phyloP scores from a whole-genome alignment of 2,329 filamentous ascomycete genomes.

The Xylariomycetidae sp. region DNA sequence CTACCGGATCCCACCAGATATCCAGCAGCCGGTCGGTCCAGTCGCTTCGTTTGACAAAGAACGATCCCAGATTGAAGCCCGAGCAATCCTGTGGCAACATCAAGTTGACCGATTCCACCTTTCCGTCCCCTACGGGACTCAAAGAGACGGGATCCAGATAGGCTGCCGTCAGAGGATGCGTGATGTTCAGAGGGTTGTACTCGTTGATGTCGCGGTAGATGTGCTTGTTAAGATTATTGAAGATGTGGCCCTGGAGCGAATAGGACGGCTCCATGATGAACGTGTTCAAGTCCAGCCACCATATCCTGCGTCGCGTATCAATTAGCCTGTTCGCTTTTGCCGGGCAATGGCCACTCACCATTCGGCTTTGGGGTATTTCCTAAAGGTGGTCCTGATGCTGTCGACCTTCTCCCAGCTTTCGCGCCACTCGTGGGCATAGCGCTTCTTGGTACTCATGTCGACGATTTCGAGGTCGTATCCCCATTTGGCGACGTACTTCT shows the following conservation, averaged over 20 bases:
- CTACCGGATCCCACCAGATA: slow-evolving; percentile 97
- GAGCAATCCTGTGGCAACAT: slow-evolving; percentile 89
- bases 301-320: slow-evolving; percentile 68
- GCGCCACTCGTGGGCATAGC: slow-evolving; percentile 97
- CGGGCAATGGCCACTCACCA: slow-evolving; percentile 56
- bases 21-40: slow-evolving; percentile 92
- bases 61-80: slow-evolving; percentile 94
- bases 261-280: slow-evolving; percentile 95
- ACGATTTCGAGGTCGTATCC: slow-evolving; percentile 94
- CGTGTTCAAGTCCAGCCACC: slow-evolving; percentile 98
- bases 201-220: slow-evolving; percentile 94
- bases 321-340: slow-evolving; percentile 1
- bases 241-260: slow-evolving; percentile 85
- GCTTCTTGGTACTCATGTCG: slow-evolving; percentile 98
- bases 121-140: slow-evolving; percentile 71
- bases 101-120: slow-evolving; percentile 74
- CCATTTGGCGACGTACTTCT: slow-evolving; percentile 79
- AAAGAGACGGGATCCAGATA: slow-evolving; percentile 72
- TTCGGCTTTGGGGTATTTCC: slow-evolving; percentile 91
- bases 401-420: slow-evolving; percentile 99
- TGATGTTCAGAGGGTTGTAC: slow-evolving; percentile 92
- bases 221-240: slow-evolving; percentile 66
- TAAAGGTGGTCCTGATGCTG: slow-evolving; percentile 78
- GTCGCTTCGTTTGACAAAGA: slow-evolving; percentile 77
- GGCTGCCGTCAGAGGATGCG: slow-evolving; percentile 67